A percentile compares a stretch with the other conserved stretches of the same genome.
Conservation (phyloP, 2,329 filamentous ascomycete species). For the Fusarium sororula region DNA sequence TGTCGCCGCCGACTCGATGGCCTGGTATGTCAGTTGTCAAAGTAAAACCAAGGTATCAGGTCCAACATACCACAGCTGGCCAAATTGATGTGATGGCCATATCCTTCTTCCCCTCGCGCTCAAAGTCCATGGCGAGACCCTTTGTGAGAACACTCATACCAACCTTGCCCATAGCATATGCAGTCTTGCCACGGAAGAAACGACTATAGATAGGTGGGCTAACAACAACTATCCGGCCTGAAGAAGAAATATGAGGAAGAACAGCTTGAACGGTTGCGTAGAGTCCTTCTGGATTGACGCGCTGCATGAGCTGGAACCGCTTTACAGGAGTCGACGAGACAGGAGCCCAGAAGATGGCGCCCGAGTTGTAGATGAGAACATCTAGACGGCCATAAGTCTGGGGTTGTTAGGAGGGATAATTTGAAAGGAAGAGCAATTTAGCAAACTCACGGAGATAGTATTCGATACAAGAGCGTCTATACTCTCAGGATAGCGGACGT, state of each 20-base stretch:
- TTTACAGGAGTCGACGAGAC: conserved; percentile 77
- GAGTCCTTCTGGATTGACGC: conserved; percentile 77
- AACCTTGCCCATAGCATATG: conserved; percentile 82
- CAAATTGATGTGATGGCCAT: conserved; percentile 87
- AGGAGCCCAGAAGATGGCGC: conserved; percentile 85
- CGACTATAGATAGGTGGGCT: conserved; percentile 86
- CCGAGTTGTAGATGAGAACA: conserved; percentile 82
- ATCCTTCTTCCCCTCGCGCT: conserved; percentile 67
- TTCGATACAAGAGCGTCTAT: conserved; percentile 67
- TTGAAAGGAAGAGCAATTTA: background rate
- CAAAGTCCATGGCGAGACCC: conserved; percentile 83
- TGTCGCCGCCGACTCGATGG: conserved; percentile 81
- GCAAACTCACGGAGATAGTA: conserved; percentile 55
- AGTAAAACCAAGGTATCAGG: background rate
- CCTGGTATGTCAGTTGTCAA: conserved; percentile 42
- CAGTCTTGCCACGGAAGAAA: conserved; percentile 87
- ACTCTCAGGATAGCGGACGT: conserved; percentile 72
- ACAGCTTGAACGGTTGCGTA: conserved; percentile 76
- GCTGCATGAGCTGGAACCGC: conserved; percentile 82
- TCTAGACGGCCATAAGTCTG: conserved; percentile 71
- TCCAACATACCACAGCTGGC: conserved; percentile 73
- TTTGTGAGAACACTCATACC: conserved; percentile 85
- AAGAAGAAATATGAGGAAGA: conserved; percentile 70
- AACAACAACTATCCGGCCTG: conserved; percentile 77
- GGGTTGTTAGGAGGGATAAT: background rate